Conservation (phyloP, 768 basidiomycete species). For the Gloeopeniophorella convolvens region DNA sequence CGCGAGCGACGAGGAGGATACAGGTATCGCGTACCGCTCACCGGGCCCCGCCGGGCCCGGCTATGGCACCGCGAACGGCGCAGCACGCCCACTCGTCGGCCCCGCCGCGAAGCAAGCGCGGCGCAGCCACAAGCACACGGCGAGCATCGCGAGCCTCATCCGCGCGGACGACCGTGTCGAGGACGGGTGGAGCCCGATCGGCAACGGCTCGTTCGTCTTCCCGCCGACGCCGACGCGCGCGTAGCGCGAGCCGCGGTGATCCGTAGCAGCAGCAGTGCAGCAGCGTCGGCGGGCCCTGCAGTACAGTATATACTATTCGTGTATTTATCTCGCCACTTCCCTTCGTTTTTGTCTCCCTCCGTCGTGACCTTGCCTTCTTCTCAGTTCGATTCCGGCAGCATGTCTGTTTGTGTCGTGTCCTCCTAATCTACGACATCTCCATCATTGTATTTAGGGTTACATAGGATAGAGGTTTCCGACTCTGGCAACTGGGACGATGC, state of each 20-base stretch:
- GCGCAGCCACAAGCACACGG: slow-evolving; percentile 67
- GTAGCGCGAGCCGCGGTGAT: slow-evolving; percentile 2
- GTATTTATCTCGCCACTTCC: slow-evolving; percentile 1
- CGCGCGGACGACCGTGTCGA: slow-evolving; percentile 71
- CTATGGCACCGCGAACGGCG: slow-evolving; percentile 25
- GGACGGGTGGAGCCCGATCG: slow-evolving; percentile 78
- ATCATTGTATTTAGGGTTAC: no score
- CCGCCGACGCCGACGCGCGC: slow-evolving; percentile 33
- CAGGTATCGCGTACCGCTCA: slow-evolving; percentile 66
- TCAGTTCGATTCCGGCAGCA: background rate
- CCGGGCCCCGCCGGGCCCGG: slow-evolving; percentile 28
- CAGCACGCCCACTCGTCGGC: slow-evolving; percentile 32
- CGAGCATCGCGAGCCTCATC: slow-evolving; percentile 78
- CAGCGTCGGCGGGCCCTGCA: background rate
- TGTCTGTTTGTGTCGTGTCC: background rate
- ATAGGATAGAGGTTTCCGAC: no score
- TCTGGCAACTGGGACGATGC: no score
- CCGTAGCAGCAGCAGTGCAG: background rate
- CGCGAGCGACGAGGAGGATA: slow-evolving; percentile 58
- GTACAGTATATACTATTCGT: slow-evolving; percentile 10
- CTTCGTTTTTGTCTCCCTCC: background rate
- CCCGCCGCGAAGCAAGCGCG: slow-evolving; percentile 23
- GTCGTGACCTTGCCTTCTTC: background rate
- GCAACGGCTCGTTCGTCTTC: slow-evolving; percentile 43
- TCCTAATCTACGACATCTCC: no score